Evolutionary conservation across 805 yeast species (phyloP), one percentile per base, ranked within the genome.

Genomic region (Cyberlindnera mycetangii): DNA sequence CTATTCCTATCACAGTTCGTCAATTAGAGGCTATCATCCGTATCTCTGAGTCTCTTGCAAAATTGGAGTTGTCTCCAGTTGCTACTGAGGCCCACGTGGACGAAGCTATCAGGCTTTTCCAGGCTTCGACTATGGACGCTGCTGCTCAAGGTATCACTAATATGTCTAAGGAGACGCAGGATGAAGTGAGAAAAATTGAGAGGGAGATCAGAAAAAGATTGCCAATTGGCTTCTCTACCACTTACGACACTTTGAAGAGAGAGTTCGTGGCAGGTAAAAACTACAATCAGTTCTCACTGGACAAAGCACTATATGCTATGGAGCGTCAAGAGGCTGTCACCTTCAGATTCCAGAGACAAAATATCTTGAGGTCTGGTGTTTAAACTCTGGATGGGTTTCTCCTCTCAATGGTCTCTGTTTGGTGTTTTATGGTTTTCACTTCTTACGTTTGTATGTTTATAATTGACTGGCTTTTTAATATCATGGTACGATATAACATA

Each of bases 91-190:
- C 79, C 51, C 98, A 93, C 61, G 99, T 93, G 22, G 92, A 88
- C 56, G 99, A 93, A 62, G 97, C 98, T 0, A 87, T 93, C 50
- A 71, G 99, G 58, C 70, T 93, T 50, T 93, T 93, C 67, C 87
- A 87, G 49, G 97, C 99, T 0, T 93, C 99, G 2, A 93, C 99
- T 0, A 89, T 93, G 95, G 90, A 90, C 61, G 99, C 99, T 1
- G 92, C 88, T 10, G 56, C 64, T 27, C 72, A 71, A 54, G 77
- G 74, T 44, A 75, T 75, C 16, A 67, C 61, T 40, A 69, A 77
- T 5, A 78, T 79, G 49, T 78, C 81, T 28, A 58, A 68, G 7
- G 81, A 81, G 46, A 69, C 83, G 47, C 75, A 80, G 37, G 76
- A 76, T 31, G 93, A 90, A 59, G 89, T 92, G 37, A 76, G 79